Base-by-base conservation (phyloP, 495 filamentous ascomycete genomes). In the Penicillium cinerascens region DNA sequence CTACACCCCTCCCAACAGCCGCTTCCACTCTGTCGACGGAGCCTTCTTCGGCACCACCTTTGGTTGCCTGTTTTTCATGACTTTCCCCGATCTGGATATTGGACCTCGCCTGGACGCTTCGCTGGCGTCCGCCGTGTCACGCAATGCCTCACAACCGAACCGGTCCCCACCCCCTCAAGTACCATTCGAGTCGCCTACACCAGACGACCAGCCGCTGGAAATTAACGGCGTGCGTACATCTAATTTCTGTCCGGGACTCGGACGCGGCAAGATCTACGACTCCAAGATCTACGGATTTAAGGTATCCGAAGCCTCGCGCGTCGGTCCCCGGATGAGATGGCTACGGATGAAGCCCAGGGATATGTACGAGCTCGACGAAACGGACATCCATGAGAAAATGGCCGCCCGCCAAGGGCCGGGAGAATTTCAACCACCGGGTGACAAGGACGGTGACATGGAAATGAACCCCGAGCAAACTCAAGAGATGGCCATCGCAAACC, bases 21-120 rank as follows among this genome's bases (percentile, higher is more conserved):
- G 93, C 20, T 97, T 98, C 66, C 93, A 96, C 72, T 88, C 88
- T 2, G 92, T 98, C n/a, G 93, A 98, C 60, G 93, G 93, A 20
- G 92, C 93, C 15, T 98, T 97, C 76, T 98, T 98, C 65, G 93
- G 93, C 29, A 92, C 93, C 35, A 98, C 93, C 0, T 98, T 98
- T 66, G 90, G 84, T 41, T 86, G 83, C 59, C 84, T 98, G 40
- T 98, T 98, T 78, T 90, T 98, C 69, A 92, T 98, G 77, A 98
- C 91, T 22, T 98, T 97, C 70, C 92, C 95, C 26, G 95, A 98
- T 59, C 82, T 96, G 63, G 90, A 96, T 52, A 82, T 97, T 42
- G 66, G 68, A 38, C 59, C 69, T 36, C 67, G 76, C 53, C 56
- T 65, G 22, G 65, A 73, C 37, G 56, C 49, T 22, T 47, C 63